These are phyloP conservation scores for Lactifluus subvellereus DNA, from an alignment of 768 basidiomycete genomes.

Conservation along the genomic window DNA sequence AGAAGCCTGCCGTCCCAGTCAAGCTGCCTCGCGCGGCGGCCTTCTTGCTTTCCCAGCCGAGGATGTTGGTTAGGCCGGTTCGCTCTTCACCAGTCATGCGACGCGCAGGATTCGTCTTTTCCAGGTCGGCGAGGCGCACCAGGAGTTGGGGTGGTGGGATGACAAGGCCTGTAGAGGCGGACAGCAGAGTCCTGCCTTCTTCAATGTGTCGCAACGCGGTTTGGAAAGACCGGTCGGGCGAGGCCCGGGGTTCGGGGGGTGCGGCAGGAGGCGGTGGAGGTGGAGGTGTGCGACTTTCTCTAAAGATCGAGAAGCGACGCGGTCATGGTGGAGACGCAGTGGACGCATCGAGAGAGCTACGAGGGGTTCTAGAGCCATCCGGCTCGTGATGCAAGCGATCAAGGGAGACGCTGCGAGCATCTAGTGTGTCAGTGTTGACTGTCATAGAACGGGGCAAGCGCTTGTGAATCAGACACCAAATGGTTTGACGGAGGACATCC, in stretches of 20 bases:
- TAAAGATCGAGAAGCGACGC: constrained; percentile 23
- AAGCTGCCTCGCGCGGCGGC: constrained; percentile 36
- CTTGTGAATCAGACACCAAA: constrained; percentile 36
- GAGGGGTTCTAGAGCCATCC: constrained; percentile 17
- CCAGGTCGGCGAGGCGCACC: constrained; percentile 45
- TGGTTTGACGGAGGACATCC: constrained; percentile 26
- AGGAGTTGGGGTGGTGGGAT: constrained; percentile 47
- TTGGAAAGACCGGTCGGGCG: constrained; percentile 34
- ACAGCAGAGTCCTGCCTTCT: constrained; percentile 37
- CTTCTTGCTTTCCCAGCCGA: constrained; percentile 55
- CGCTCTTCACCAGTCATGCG: constrained; percentile 53
- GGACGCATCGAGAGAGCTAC: constrained; percentile 31
- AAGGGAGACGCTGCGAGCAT: constrained; percentile 36
- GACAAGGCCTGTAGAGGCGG: constrained; percentile 47
- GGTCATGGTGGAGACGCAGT: constrained; percentile 14
- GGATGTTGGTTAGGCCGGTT: constrained; percentile 44
- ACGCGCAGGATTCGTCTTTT: constrained; percentile 36
- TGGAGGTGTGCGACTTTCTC: constrained; percentile 10
- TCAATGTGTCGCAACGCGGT: constrained; percentile 39
- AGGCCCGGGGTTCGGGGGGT: background rate
- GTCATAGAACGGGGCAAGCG: constrained; percentile 32
- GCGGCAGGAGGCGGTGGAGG: background rate
- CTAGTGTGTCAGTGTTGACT: constrained; percentile 23
- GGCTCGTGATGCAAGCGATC: constrained; percentile 32
- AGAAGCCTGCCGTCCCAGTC: constrained; percentile 47